Evolutionary conservation across 2,329 filamentous ascomycete genomes (phyloP).

Genomic region (Aphanocladium album): DNA sequence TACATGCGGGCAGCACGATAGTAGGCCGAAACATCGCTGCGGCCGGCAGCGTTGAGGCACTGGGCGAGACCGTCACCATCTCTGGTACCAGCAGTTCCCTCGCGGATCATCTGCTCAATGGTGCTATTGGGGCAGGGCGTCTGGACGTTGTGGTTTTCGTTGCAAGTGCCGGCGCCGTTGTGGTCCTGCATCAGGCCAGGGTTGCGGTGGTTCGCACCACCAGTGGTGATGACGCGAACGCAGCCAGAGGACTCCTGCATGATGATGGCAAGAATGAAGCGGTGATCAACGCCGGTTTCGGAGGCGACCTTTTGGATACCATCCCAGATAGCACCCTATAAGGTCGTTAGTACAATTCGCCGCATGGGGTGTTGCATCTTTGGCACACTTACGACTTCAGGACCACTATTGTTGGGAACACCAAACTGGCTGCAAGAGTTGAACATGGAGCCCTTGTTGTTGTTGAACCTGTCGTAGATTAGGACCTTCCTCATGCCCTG

Average conservation of each 20-base stretch:
- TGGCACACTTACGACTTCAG: slow-evolving; percentile 15
- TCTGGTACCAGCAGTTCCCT: slow-evolving; percentile 37
- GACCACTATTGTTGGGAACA: slow-evolving; percentile 18
- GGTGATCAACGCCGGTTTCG: slow-evolving; percentile 27
- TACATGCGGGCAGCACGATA: slow-evolving; percentile 43
- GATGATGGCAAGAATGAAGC: slow-evolving; percentile 38
- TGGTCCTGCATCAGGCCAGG: slow-evolving; percentile 37
- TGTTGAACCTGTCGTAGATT: slow-evolving; percentile 14
- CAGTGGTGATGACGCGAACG: slow-evolving; percentile 35
- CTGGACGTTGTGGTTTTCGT: slow-evolving; percentile 18
- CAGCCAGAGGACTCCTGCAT: slow-evolving; percentile 41
- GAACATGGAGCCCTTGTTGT: slow-evolving; percentile 20
- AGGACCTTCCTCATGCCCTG: neutral
- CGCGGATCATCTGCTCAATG: slow-evolving; percentile 27
- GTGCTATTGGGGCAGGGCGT: slow-evolving; percentile 21
- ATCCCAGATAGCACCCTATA: slow-evolving; percentile 21
- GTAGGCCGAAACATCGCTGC: slow-evolving; percentile 31
- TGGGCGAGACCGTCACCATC: slow-evolving; percentile 38
- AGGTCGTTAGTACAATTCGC: neutral
- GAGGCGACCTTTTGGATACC: slow-evolving; percentile 28
- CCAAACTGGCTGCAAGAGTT: slow-evolving; percentile 13
- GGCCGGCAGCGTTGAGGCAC: slow-evolving; percentile 25
- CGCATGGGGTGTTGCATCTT: neutral
- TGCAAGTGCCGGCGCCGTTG: slow-evolving; percentile 31
- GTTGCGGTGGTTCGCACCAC: slow-evolving; percentile 28